phyloP scores from a whole-genome alignment of 805 yeast species.

The Suhomyces sp. region DNA sequence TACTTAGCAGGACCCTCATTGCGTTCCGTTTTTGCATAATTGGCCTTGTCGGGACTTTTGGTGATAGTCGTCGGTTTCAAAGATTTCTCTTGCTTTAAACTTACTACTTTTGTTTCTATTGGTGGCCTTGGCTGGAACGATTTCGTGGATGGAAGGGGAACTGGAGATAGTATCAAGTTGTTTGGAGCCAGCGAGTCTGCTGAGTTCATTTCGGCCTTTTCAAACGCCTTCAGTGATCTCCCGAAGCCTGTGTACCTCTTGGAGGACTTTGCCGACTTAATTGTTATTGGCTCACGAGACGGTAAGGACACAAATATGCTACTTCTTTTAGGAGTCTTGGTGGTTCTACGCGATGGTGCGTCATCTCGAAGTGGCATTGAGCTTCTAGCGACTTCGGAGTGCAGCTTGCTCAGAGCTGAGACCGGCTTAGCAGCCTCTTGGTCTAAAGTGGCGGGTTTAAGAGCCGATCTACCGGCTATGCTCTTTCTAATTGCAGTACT shows the following conservation, averaged over 20 bases:
- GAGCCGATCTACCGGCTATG: constrained; percentile 31
- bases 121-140: background rate
- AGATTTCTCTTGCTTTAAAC: background rate
- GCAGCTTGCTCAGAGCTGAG: background rate
- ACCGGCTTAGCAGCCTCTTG: background rate
- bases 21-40: background rate
- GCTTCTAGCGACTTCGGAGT: background rate
- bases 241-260: constrained; percentile 2
- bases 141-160: constrained; percentile 6
- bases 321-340: constrained; percentile 28
- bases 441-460: background rate
- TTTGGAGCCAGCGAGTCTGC: constrained; percentile 7
- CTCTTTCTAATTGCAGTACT: constrained; percentile 46
- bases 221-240: constrained; percentile 19
- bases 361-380: constrained; percentile 17
- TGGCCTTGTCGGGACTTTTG: background rate
- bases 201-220: constrained; percentile 11
- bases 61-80: background rate
- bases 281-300: constrained; percentile 35
- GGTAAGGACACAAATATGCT: constrained; percentile 38
- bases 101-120: background rate
- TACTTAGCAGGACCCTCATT: background rate
- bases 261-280: constrained; percentile 7
- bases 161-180: constrained; percentile 11
- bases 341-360: background rate